Conservation (phyloP, 768 basidiomycete species). For the Wakefieldia striispora region DNA sequence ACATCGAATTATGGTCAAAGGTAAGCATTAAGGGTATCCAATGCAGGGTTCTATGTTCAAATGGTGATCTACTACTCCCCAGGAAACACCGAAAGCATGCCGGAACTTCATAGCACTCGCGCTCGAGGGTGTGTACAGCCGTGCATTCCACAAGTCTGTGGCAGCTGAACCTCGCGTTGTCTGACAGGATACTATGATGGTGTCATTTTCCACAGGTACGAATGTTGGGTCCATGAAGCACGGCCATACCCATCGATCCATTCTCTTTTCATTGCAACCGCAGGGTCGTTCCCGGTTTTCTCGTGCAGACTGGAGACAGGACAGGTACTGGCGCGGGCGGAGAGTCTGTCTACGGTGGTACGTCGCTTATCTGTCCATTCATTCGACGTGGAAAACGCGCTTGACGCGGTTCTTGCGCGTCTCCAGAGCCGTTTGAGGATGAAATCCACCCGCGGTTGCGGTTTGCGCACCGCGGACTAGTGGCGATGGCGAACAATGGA, state of each 20-base stretch:
- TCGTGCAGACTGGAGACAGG: slow-evolving; percentile 93
- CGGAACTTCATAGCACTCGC: slow-evolving; percentile 86
- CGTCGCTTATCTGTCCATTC: slow-evolving; percentile 9
- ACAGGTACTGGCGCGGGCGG: slow-evolving; percentile 91
- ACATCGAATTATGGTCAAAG: slow-evolving; percentile 93
- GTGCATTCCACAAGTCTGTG: not conserved
- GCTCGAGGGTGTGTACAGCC: slow-evolving; percentile 72
- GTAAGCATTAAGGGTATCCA: slow-evolving; percentile 36
- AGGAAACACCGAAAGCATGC: slow-evolving; percentile 95
- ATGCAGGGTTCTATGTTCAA: not conserved
- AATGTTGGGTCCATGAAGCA: not conserved
- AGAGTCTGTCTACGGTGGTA: slow-evolving; percentile 93
- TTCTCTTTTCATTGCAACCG: not conserved
- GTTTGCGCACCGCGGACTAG: slow-evolving; percentile 85
- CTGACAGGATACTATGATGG: slow-evolving; percentile 89
- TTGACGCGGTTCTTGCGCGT: not conserved
- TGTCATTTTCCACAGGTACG: slow-evolving; percentile 88
- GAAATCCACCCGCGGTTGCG: slow-evolving; percentile 91
- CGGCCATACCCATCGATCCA: not conserved
- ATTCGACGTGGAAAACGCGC: not conserved
- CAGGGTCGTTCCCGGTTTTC: slow-evolving; percentile 86
- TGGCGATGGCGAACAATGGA: slow-evolving; percentile 93
- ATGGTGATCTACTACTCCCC: not conserved
- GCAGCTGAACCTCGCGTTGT: slow-evolving; percentile 6
- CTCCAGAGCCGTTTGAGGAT: slow-evolving; percentile 85